phyloP scores from a whole-genome alignment of 2,329 filamentous ascomycete genomes.

The Exophiala viscosa region DNA sequence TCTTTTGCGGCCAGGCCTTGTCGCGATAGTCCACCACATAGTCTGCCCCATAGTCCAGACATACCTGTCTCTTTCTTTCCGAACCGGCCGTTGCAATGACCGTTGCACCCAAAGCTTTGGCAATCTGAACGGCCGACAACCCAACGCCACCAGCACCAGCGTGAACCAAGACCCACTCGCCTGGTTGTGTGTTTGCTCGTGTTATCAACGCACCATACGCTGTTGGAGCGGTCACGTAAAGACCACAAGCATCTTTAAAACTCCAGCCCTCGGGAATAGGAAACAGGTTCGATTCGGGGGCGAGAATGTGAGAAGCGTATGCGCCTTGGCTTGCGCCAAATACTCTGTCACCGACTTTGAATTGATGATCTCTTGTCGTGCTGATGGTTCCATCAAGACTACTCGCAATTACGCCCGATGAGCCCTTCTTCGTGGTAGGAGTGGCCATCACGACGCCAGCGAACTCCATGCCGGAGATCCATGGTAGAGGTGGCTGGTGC shows the following conservation, averaged over 20 bases:
- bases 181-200: constrained; percentile 70
- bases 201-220: constrained; percentile 79
- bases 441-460: constrained; percentile 69
- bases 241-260: constrained; percentile 76
- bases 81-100: constrained; percentile 92
- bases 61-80: constrained; percentile 73
- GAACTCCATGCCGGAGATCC: constrained; percentile 85
- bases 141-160: constrained; percentile 91
- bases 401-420: constrained; percentile 29
- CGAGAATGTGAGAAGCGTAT: constrained; percentile 73
- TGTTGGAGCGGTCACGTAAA: constrained; percentile 90
- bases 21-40: constrained; percentile 75
- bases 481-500: constrained; percentile 81
- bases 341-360: constrained; percentile 73
- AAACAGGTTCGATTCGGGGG: constrained; percentile 63
- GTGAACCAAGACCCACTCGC: constrained; percentile 85
- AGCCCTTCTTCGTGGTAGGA: constrained; percentile 44
- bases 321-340: constrained; percentile 85
- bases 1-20: constrained; percentile 63
- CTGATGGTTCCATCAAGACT: constrained; percentile 33
- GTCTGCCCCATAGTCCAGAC: constrained; percentile 77
- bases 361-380: constrained; percentile 50
- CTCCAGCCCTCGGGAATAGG: constrained; percentile 78
- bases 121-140: constrained; percentile 85
- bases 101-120: constrained; percentile 84